phyloP scores from a whole-genome alignment of 371 early-diverging fungal species.

The Fennellomyces sp. region DNA sequence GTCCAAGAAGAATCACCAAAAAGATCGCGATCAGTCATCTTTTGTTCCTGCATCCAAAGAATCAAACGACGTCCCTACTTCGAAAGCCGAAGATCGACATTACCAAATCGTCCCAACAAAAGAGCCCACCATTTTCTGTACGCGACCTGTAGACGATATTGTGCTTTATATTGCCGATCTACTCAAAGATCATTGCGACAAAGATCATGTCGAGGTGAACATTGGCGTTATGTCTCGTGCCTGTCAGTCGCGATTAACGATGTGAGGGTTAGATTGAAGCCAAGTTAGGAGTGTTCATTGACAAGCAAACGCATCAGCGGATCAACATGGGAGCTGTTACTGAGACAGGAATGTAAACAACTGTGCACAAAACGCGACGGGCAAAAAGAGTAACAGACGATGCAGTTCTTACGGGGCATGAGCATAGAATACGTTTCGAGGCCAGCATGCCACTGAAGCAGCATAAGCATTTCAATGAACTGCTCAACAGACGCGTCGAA shows the following conservation, averaged over 20 bases:
- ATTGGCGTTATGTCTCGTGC: too few species aligned
- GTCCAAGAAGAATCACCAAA: background rate
- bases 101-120: background rate
- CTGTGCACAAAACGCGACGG: too few species aligned
- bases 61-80: background rate
- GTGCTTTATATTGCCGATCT: slow-evolving; percentile 65
- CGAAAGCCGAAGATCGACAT: background rate
- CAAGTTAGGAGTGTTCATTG: slow-evolving; percentile 76
- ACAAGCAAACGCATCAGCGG: slow-evolving; percentile 60
- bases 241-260: too few species aligned
- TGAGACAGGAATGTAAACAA: slow-evolving; percentile 68
- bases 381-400: background rate
- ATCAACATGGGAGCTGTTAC: slow-evolving; percentile 63
- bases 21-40: background rate
- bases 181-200: slow-evolving; percentile 53
- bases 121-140: slow-evolving; percentile 43
- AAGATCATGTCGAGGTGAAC: slow-evolving; percentile 69
- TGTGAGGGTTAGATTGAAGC: slow-evolving; percentile 91
- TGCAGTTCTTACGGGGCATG: background rate
- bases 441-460: slow-evolving; percentile 74
- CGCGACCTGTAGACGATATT: slow-evolving; percentile 61
- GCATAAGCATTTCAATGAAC: slow-evolving; percentile 67
- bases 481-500: slow-evolving; percentile 62
- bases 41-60: background rate
- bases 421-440: slow-evolving; percentile 54